phyloP scores from a whole-genome alignment of 73 alveolate species.

The Diophrys sp. region DNA sequence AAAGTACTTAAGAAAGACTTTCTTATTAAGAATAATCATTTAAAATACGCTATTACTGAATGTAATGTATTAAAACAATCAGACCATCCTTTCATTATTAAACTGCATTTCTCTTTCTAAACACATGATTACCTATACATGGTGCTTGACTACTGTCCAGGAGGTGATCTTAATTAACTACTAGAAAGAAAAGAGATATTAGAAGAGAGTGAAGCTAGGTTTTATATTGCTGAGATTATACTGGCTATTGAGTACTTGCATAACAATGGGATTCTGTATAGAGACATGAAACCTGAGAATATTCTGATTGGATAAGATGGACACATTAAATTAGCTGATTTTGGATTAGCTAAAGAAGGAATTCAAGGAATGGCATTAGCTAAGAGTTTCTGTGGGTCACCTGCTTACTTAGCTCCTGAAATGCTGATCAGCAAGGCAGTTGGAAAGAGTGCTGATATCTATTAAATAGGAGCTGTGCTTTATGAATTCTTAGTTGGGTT shows the following conservation, averaged over 20 bases:
- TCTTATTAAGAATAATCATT: constrained; percentile 66
- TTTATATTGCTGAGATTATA: constrained; percentile 78
- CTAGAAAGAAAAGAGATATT: constrained; percentile 48
- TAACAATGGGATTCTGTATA: constrained; percentile 50
- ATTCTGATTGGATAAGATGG: constrained; percentile 66
- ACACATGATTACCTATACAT: constrained; percentile 84
- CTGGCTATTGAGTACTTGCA: constrained; percentile 80
- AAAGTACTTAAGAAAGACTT: constrained; percentile 84
- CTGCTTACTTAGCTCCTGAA: constrained; percentile 81
- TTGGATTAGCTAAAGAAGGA: constrained; percentile 80
- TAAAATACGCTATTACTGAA: too few species aligned
- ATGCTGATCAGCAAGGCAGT: constrained; percentile 57
- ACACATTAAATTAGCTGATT: constrained; percentile 72
- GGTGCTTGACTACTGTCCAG: too few species aligned
- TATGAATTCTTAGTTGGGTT: constrained; percentile 79
- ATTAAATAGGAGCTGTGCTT: constrained; percentile 80
- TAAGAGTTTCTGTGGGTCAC: constrained; percentile 67
- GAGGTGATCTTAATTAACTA: constrained; percentile 80
- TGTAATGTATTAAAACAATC: constrained; percentile 69
- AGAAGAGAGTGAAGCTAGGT: constrained; percentile 79
- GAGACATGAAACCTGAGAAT: constrained; percentile 83
- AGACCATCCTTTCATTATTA: constrained; percentile 81
- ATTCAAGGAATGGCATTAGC: constrained; percentile 61
- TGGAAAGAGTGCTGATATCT: constrained; percentile 71
- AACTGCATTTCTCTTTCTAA: constrained; percentile 81